Conservation (phyloP, 2,329 filamentous ascomycete genomes). For the Ophiostoma populinum region DNA sequence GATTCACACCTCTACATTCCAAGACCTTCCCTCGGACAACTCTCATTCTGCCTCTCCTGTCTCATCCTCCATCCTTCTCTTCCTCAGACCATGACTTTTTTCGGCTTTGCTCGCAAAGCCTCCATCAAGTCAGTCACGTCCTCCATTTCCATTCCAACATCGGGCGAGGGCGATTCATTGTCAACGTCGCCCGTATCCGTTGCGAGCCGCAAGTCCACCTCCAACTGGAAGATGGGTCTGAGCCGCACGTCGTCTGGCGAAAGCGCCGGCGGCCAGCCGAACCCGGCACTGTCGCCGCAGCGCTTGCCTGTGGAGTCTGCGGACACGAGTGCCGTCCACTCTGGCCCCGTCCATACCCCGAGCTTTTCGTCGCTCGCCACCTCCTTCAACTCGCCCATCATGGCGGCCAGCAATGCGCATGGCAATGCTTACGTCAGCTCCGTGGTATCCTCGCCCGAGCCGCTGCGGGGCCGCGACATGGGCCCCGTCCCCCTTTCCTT, state of each 20-base stretch:
- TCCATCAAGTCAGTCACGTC: slow-evolving; percentile 1
- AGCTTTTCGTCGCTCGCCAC: background rate
- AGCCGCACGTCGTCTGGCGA: slow-evolving; percentile 6
- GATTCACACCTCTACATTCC: too few species aligned
- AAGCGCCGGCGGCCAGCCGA: background rate
- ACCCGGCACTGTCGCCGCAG: background rate
- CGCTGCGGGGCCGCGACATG: slow-evolving; percentile 34
- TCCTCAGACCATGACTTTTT: slow-evolving; percentile 4
- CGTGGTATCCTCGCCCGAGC: slow-evolving; percentile 50
- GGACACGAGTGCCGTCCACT: too few species aligned
- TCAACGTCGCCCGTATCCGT: slow-evolving; percentile 5
- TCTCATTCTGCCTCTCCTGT: background rate
- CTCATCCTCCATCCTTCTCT: background rate
- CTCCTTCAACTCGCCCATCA: slow-evolving; percentile 34
- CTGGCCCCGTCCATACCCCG: too few species aligned
- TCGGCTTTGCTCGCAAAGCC: slow-evolving; percentile 1
- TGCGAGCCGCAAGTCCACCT: slow-evolving; percentile 1
- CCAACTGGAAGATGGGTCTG: slow-evolving; percentile 3
- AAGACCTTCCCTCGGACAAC: too few species aligned
- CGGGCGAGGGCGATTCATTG: slow-evolving; percentile 3
- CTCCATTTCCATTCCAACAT: slow-evolving; percentile 3
- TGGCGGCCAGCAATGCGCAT: slow-evolving; percentile 33
- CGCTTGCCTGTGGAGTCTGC: too few species aligned
- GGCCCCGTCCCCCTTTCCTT: slow-evolving; percentile 36
- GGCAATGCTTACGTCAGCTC: slow-evolving; percentile 42